Conservation (phyloP, 805 yeast species). For the Yamadazyma insecticola region DNA sequence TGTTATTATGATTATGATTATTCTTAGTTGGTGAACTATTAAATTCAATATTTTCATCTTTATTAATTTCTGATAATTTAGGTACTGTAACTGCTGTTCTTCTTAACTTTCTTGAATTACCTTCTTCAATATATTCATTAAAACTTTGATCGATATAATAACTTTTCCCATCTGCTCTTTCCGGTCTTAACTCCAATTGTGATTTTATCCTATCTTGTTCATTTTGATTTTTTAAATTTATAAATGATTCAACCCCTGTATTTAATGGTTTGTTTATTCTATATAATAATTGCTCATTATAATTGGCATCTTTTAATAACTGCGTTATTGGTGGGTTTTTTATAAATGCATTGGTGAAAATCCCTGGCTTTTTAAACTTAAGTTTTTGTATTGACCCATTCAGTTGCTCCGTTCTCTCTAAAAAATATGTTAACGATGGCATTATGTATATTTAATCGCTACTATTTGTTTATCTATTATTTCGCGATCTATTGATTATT, state of each 20-base stretch:
- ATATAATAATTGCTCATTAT: conserved; percentile 48
- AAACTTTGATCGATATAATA: conserved; percentile 28
- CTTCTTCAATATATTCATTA: conserved; percentile 19
- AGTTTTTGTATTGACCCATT: conserved; percentile 37
- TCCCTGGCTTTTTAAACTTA: conserved; percentile 54
- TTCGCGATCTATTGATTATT: too few species aligned
- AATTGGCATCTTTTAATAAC: conserved; percentile 56
- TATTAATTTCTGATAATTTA: conserved; percentile 7
- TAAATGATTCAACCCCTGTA: conserved; percentile 1
- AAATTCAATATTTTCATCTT: conserved; percentile 1
- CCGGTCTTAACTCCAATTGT: conserved; percentile 24
- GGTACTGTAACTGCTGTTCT: conserved; percentile 28
- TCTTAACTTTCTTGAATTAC: conserved; percentile 15
- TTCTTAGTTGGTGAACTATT: conserved; percentile 10
- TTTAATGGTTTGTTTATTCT: conserved; percentile 22
- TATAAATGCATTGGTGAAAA: conserved; percentile 61
- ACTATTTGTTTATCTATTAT: neutral
- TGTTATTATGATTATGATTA: too few species aligned
- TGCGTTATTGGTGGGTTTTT: conserved; percentile 48
- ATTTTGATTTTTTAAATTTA: neutral
- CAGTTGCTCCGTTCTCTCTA: conserved; percentile 33
- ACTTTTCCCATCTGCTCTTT: conserved; percentile 48
- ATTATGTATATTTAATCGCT: conserved; percentile 3
- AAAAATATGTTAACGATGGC: conserved; percentile 15
- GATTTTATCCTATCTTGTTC: too few species aligned